Conservation (phyloP, 768 basidiomycete genomes). For the Boletus speciosus region DNA sequence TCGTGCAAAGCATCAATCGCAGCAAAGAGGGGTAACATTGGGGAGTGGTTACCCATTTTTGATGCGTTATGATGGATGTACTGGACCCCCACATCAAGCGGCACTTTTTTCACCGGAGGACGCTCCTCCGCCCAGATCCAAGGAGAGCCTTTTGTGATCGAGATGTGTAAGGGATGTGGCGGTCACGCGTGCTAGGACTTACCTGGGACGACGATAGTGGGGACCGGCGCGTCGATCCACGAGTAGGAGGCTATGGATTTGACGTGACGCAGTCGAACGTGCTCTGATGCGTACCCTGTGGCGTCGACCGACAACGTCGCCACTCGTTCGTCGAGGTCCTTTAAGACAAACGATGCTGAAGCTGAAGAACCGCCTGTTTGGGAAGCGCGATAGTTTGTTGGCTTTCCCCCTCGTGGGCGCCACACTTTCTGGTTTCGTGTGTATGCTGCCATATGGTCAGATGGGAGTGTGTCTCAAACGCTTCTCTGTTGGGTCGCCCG, state of each 20-base stretch:
- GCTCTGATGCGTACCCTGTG: slow-evolving; percentile 11
- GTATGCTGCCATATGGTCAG: slow-evolving; percentile 18
- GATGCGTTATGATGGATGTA: slow-evolving; percentile 60
- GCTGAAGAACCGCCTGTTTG: background rate
- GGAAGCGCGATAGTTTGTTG: background rate
- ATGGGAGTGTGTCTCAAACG: background rate
- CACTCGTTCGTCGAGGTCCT: slow-evolving; percentile 21
- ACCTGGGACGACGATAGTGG: slow-evolving; percentile 55
- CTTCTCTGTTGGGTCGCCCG: background rate
- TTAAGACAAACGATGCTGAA: slow-evolving; percentile 15
- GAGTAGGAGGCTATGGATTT: slow-evolving; percentile 50
- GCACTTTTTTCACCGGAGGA: slow-evolving; percentile 51
- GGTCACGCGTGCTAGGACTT: slow-evolving; percentile 1
- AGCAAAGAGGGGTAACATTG: slow-evolving; percentile 54
- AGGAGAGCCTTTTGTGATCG: slow-evolving; percentile 49
- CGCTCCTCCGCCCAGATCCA: slow-evolving; percentile 50
- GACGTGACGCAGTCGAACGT: slow-evolving; percentile 37
- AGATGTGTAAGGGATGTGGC: background rate
- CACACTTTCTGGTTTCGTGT: background rate
- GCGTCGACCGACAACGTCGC: slow-evolving; percentile 15
- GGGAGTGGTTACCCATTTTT: slow-evolving; percentile 34
- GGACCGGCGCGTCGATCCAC: slow-evolving; percentile 41
- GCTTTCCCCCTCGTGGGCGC: slow-evolving; percentile 16
- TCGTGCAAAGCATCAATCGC: slow-evolving; percentile 48
- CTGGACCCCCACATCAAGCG: slow-evolving; percentile 47